phyloP scores from a whole-genome alignment of 768 basidiomycete species.

The Hysterangium stoloniferum region DNA sequence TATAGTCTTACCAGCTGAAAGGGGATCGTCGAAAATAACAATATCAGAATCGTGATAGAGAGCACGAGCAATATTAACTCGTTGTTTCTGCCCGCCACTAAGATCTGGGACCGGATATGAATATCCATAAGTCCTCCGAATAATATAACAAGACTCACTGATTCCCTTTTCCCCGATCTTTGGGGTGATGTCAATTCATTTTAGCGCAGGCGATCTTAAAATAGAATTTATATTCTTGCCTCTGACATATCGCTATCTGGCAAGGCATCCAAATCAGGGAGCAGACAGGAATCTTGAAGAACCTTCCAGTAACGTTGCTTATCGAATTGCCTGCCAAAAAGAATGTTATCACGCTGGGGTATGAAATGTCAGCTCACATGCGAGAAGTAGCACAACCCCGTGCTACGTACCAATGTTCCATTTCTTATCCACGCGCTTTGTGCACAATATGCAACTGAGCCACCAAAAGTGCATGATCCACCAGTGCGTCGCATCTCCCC shows the following conservation, averaged over 20 bases:
- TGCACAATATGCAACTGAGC: constrained; percentile 59
- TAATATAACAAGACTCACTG: constrained; percentile 17
- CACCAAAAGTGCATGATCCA: constrained; percentile 53
- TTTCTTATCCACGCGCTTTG: constrained; percentile 78
- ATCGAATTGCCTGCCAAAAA: constrained; percentile 59
- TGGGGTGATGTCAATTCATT: background rate
- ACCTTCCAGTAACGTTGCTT: constrained; percentile 60
- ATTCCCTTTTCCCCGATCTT: constrained; percentile 70
- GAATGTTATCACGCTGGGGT: constrained; percentile 51
- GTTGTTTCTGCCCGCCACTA: constrained; percentile 57
- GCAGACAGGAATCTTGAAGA: constrained; percentile 48
- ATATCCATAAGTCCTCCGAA: background rate
- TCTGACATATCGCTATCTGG: constrained; percentile 69
- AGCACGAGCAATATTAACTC: constrained; percentile 67
- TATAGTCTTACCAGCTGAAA: constrained; percentile 47
- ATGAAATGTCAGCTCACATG: background rate
- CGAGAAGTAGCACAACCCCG: background rate
- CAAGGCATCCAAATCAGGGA: constrained; percentile 56
- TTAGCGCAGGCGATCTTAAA: background rate
- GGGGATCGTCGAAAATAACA: constrained; percentile 55
- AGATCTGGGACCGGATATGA: constrained; percentile 20
- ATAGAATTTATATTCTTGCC: constrained; percentile 27
- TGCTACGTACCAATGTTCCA: constrained; percentile 42
- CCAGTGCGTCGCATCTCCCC: constrained; percentile 57
- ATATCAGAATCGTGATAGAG: constrained; percentile 59